These are phyloP conservation scores for Vigna mungo DNA, from an alignment of 306 rosid species.

Conservation along the genomic window DNA sequence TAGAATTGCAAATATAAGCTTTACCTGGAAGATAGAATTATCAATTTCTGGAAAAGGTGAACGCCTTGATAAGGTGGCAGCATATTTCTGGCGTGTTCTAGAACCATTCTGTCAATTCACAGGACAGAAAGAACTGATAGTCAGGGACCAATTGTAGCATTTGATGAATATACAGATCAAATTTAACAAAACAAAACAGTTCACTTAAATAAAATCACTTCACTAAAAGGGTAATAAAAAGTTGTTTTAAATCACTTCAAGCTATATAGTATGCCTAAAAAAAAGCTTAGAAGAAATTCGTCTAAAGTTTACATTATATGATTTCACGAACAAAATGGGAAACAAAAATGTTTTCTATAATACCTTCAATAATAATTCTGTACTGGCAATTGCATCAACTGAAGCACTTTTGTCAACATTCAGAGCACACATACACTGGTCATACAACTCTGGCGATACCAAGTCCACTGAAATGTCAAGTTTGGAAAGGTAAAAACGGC, in stretches of 20 bases:
- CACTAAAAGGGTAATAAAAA: neutral
- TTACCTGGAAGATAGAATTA: constrained; percentile 77
- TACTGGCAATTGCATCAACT: constrained; percentile 53
- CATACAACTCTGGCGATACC: constrained; percentile 69
- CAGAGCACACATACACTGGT: constrained; percentile 68
- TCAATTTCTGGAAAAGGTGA: constrained; percentile 72
- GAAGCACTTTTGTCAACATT: constrained; percentile 54
- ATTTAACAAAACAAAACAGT: constrained; percentile 1
- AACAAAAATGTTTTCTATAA: neutral
- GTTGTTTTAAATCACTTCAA: neutral
- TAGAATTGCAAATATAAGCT: constrained; percentile 17
- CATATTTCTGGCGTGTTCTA: constrained; percentile 56
- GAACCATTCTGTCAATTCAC: constrained; percentile 67
- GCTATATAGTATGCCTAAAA: neutral
- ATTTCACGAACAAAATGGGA: neutral
- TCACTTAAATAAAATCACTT: neutral
- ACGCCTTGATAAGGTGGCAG: constrained; percentile 47
- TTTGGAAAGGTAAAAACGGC: constrained; percentile 83
- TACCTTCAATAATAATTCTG: constrained; percentile 69
- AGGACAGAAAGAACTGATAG: neutral
- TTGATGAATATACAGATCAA: neutral
- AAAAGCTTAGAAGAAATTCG: neutral
- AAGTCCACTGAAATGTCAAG: constrained; percentile 84
- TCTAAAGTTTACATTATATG: neutral
- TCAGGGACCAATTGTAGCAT: constrained; percentile 36